These are phyloP conservation scores for Bipolaris zeicola DNA, from an alignment of 2,329 filamentous ascomycete genomes.

Conservation along the genomic window DNA sequence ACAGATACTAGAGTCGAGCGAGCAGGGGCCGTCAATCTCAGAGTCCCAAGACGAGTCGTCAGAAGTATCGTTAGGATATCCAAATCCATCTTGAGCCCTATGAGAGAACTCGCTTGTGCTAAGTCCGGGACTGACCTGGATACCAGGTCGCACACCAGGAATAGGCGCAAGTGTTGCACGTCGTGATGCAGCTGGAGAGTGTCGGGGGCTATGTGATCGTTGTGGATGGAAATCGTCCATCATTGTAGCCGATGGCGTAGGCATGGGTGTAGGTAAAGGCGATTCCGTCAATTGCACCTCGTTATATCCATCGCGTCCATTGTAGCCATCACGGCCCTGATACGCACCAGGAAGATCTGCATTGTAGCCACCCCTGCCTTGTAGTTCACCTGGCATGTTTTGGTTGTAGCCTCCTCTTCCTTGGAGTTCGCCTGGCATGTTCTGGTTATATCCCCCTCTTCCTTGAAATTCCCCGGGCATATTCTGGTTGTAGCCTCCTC, in stretches of 20 bases:
- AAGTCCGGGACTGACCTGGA: constrained; percentile 40
- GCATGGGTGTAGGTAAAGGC: constrained; percentile 38
- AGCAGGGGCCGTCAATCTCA: constrained; percentile 47
- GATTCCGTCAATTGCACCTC: constrained; percentile 37
- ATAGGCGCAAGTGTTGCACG: constrained; percentile 47
- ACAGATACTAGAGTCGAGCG: constrained; percentile 30
- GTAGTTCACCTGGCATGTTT: constrained; percentile 31
- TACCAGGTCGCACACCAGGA: constrained; percentile 43
- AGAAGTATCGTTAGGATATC: constrained; percentile 39
- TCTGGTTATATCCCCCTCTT: constrained; percentile 41
- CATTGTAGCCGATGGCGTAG: constrained; percentile 29
- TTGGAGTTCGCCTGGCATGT: constrained; percentile 40
- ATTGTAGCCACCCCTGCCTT: constrained; percentile 44
- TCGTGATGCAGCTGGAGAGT: constrained; percentile 39
- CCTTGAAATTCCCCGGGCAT: constrained; percentile 36
- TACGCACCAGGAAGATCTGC: constrained; percentile 34
- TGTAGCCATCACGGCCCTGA: constrained; percentile 47
- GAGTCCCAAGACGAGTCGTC: constrained; percentile 51
- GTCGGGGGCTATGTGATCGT: constrained; percentile 37
- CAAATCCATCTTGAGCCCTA: constrained; percentile 38
- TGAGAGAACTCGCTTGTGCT: constrained; percentile 38
- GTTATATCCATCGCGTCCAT: constrained; percentile 43
- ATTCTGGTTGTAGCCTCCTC: constrained; percentile 40
- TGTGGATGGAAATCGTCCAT: constrained; percentile 42
- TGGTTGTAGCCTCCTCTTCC: constrained; percentile 41